These are phyloP conservation scores for Tremellales sp. DNA, from an alignment of 1,284 basidiomycete genomes.

Conservation along the genomic window DNA sequence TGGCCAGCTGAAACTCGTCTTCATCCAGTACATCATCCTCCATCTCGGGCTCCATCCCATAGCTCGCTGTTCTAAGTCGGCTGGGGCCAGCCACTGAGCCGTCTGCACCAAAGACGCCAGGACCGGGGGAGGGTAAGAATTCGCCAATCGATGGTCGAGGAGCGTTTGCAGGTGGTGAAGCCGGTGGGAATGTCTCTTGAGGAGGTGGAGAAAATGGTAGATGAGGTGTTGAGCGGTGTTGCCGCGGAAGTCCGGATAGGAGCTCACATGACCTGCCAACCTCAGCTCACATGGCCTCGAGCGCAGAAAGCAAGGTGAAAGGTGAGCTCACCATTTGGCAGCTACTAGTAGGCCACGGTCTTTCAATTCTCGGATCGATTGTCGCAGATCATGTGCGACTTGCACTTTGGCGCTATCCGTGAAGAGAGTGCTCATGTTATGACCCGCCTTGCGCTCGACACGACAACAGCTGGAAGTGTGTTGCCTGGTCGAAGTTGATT, in stretches of 20 bases:
- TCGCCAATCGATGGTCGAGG: slow-evolving; percentile 34
- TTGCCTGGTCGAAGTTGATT: no score
- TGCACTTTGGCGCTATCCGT: slow-evolving; percentile 33
- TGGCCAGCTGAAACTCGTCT: slow-evolving; percentile 63
- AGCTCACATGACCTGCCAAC: slow-evolving; percentile 45
- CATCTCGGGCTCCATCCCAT: slow-evolving; percentile 51
- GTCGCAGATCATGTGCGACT: slow-evolving; percentile 43
- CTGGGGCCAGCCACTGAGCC: slow-evolving; percentile 25
- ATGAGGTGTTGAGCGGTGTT: slow-evolving; percentile 33
- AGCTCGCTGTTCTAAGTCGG: slow-evolving; percentile 18
- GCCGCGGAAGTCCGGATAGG: slow-evolving; percentile 39
- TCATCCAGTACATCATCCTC: slow-evolving; percentile 61
- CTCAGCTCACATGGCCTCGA: slow-evolving; percentile 2
- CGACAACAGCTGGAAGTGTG: no score
- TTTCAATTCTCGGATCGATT: slow-evolving; percentile 39
- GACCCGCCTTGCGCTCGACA: no score
- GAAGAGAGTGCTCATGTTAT: no score
- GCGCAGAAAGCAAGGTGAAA: neutral
- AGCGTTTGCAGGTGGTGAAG: slow-evolving; percentile 11
- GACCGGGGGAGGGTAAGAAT: slow-evolving; percentile 34
- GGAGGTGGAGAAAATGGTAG: slow-evolving; percentile 41
- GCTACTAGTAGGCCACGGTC: slow-evolving; percentile 46
- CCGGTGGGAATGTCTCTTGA: slow-evolving; percentile 17
- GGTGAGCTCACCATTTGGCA: slow-evolving; percentile 42
- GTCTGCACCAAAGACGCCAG: slow-evolving; percentile 20